Evolutionary conservation across 495 filamentous ascomycete genomes (phyloP).

Genomic region (Collariella sp.): DNA sequence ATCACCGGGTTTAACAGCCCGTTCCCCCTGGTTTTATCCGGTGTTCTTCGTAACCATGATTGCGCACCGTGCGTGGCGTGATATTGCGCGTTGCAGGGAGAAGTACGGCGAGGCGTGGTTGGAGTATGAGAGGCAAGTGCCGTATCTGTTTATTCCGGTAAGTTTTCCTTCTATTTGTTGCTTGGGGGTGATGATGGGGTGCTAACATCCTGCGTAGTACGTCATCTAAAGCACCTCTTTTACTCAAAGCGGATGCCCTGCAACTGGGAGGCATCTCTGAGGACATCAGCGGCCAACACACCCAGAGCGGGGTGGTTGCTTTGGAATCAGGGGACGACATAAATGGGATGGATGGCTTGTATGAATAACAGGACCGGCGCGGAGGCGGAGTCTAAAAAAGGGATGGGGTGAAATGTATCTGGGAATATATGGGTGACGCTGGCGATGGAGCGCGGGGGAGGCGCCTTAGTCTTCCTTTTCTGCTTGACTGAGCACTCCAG

Average conservation of each 20-base stretch:
- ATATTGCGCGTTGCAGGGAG: constrained; percentile 71
- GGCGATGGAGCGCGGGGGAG: not conserved
- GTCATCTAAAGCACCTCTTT: constrained; percentile 26
- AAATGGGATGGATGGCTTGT: not conserved
- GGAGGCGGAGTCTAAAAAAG: not conserved
- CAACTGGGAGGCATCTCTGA: not conserved
- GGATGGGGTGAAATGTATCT: not conserved
- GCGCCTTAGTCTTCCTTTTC: too few species aligned
- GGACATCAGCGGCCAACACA: too few species aligned
- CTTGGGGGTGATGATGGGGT: not conserved
- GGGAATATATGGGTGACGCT: not conserved
- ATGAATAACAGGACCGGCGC: too few species aligned
- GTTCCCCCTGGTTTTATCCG: constrained; percentile 96
- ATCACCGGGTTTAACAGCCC: constrained; percentile 62
- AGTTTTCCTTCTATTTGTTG: constrained; percentile 32
- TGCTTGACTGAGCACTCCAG: too few species aligned
- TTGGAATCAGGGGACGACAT: too few species aligned
- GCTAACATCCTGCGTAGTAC: constrained; percentile 17
- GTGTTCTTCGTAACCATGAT: constrained; percentile 91
- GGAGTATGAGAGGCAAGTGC: constrained; percentile 80
- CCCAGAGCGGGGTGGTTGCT: too few species aligned
- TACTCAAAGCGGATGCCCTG: not conserved
- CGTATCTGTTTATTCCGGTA: constrained; percentile 94
- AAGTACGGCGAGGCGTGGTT: constrained; percentile 92
- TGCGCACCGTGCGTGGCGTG: constrained; percentile 72